A percentile compares a stretch with the other conserved stretches of the same genome.
Conservation (phyloP, 2,329 filamentous ascomycete genomes). For the Nothophoma quercina region DNA sequence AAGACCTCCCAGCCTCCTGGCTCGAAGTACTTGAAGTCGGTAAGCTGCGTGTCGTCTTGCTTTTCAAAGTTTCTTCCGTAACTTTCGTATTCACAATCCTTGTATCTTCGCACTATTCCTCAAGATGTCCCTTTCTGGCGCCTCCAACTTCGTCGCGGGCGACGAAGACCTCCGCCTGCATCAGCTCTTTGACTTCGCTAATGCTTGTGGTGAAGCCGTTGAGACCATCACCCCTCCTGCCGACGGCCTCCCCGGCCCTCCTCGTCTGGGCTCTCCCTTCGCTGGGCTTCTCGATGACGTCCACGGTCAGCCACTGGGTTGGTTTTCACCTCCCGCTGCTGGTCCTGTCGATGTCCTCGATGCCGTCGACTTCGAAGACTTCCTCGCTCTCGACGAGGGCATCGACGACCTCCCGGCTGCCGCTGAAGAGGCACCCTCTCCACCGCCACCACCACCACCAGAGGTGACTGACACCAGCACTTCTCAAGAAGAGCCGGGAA, state of each 20-base stretch:
- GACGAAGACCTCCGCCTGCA: background rate
- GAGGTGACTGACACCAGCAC: background rate
- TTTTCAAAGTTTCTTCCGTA: background rate
- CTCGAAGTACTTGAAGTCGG: background rate
- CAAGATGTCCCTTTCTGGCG: background rate
- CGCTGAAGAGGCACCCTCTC: background rate
- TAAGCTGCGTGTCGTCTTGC: background rate
- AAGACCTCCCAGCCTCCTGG: slow-evolving; percentile 4
- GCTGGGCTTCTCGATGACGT: background rate
- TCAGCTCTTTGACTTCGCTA: background rate
- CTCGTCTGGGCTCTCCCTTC: background rate
- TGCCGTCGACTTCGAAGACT: background rate
- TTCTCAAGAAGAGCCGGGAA: background rate
- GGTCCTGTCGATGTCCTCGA: background rate
- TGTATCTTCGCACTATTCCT: background rate
- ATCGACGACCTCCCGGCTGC: background rate
- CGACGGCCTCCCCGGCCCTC: background rate
- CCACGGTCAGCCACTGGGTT: background rate
- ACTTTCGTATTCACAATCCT: background rate
- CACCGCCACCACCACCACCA: background rate
- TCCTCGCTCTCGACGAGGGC: background rate
- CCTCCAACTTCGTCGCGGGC: background rate
- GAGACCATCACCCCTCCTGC: background rate
- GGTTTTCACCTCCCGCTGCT: background rate
- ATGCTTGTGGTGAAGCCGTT: no score